Percentiles rank a stretch among this genome's conserved stretches.
Conservation (phyloP, 192 early-diverging fungal species). For the Coemansia sp. region DNA sequence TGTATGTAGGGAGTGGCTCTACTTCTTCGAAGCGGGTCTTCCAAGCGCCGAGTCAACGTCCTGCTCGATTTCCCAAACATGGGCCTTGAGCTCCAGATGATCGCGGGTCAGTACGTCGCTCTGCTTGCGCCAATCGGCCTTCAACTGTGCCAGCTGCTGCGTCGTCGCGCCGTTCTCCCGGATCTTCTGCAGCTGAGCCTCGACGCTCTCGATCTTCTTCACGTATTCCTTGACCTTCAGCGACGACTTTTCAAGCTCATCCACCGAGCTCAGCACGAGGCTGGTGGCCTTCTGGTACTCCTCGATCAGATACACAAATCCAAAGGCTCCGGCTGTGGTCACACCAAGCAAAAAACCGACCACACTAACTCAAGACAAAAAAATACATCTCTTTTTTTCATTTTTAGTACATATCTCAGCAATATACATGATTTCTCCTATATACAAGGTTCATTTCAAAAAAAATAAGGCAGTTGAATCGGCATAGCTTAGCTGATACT, state of each 20-base stretch:
- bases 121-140: conserved; percentile 54
- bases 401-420: not conserved
- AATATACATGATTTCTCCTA: not conserved
- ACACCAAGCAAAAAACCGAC: conserved; percentile 78
- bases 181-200: conserved; percentile 60
- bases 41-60: conserved; percentile 44
- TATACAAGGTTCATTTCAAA: too few relatives aligned
- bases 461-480: too few relatives aligned
- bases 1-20: too few relatives aligned
- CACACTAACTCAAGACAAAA: conserved; percentile 46
- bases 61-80: conserved; percentile 68
- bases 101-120: conserved; percentile 72
- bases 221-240: conserved; percentile 73
- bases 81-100: conserved; percentile 79
- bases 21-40: conserved; percentile 15
- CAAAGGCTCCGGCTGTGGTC: conserved; percentile 66
- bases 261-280: conserved; percentile 69
- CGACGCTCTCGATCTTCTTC: conserved; percentile 73
- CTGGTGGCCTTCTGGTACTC: conserved; percentile 78
- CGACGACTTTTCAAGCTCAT: conserved; percentile 74
- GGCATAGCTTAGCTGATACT: not conserved
- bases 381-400: not conserved
- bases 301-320: conserved; percentile 83
- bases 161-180: conserved; percentile 58
- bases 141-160: conserved; percentile 50